phyloP scores from a whole-genome alignment of 2,329 filamentous ascomycete genomes.

The Neonectria magnoliae region DNA sequence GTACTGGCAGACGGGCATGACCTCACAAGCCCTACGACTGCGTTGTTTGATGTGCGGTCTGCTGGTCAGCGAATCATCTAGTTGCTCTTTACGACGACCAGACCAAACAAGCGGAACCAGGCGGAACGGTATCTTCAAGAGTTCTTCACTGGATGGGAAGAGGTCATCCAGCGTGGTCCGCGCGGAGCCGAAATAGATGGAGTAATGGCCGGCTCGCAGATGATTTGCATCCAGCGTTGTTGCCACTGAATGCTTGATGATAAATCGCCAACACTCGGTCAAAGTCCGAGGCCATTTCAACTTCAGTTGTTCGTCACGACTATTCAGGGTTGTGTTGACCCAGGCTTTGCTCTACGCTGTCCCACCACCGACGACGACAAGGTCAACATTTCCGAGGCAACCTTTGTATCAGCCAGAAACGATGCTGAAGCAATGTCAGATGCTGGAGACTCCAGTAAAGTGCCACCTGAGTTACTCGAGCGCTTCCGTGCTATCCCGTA shows the following conservation, averaged over 20 bases:
- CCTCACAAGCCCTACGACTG: neutral
- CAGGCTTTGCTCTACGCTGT: neutral
- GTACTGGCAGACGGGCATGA: neutral
- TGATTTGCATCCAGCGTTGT: neutral
- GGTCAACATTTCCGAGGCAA: no score
- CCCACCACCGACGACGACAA: no score
- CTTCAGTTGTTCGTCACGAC: neutral
- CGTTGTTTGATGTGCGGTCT: neutral
- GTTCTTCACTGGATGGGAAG: neutral
- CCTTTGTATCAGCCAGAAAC: no score
- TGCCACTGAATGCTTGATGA: neutral
- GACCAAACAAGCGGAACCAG: neutral
- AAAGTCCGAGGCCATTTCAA: neutral
- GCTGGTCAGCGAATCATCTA: neutral
- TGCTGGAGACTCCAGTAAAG: no score
- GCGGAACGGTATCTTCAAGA: neutral
- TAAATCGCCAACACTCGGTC: neutral
- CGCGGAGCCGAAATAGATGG: neutral
- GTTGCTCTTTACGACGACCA: neutral
- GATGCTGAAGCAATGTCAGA: no score
- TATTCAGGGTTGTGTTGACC: neutral
- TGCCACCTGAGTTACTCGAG: no score
- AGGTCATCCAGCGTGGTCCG: neutral
- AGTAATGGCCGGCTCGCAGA: neutral
- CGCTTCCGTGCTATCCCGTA: no score